Conservation (phyloP, 164 flowering plant genomes). For the Kingdonia uniflora region DNA sequence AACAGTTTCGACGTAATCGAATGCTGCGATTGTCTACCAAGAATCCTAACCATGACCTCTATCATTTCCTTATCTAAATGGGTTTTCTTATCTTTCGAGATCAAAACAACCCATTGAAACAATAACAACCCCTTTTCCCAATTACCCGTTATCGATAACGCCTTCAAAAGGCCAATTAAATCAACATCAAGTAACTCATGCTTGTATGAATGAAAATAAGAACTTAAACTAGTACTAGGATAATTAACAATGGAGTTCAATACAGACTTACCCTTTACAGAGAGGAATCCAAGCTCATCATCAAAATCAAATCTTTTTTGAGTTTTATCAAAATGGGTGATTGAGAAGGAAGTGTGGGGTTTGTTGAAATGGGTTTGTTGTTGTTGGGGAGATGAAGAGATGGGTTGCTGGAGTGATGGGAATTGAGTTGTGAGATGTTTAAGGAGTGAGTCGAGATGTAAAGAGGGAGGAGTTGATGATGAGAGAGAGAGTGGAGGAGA, state of each 20-base stretch:
- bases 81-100: conserved; percentile 9
- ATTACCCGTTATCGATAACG: conserved; percentile 44
- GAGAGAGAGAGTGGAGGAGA: conserved; percentile 24
- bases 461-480: conserved; percentile 31
- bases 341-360: conserved; percentile 16
- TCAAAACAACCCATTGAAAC: conserved; percentile 38
- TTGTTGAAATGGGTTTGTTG: conserved; percentile 12
- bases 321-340: conserved; percentile 3
- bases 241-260: conserved; percentile 36
- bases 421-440: conserved; percentile 55
- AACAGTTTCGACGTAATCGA: conserved; percentile 53
- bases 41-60: conserved; percentile 53
- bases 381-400: conserved; percentile 11
- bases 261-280: conserved; percentile 38
- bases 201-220: conserved; percentile 38
- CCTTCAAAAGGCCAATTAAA: conserved; percentile 57
- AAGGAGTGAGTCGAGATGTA: conserved; percentile 65
- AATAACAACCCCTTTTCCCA: conserved; percentile 57
- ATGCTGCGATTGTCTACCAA: conserved; percentile 68
- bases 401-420: conserved; percentile 24
- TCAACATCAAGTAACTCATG: conserved; percentile 45
- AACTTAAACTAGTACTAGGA: conserved; percentile 23
- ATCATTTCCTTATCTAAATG: conserved; percentile 34
- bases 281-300: conserved; percentile 35
- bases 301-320: conserved; percentile 6